A percentile compares a stretch with the other conserved stretches of the same genome.
These are phyloP conservation scores for Avena insularis DNA, from an alignment of 176 grass and related monocot genomes.

Conservation along the genomic window DNA sequence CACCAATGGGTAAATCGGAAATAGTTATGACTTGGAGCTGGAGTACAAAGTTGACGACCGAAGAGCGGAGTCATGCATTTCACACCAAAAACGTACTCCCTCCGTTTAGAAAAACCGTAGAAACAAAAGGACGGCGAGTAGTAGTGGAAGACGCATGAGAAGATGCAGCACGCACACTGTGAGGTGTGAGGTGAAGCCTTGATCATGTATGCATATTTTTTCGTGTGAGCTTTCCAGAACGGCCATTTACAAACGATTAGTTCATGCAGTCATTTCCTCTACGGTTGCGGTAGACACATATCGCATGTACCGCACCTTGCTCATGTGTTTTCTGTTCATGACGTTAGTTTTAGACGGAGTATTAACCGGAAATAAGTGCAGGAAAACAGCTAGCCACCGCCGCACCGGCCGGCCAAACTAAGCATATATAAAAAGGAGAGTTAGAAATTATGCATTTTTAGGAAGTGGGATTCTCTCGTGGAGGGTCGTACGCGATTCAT, in stretches of 20 bases:
- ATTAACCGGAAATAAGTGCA: background rate
- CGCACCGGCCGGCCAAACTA: background rate
- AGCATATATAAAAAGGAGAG: background rate
- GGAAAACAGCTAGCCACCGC: background rate
- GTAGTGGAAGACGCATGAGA: background rate
- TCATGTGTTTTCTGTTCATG: background rate
- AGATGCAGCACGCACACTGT: background rate
- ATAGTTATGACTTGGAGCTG: too few species aligned
- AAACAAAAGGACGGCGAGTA: too few species aligned
- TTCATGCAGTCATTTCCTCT: background rate
- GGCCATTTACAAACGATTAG: background rate
- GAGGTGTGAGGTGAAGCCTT: background rate
- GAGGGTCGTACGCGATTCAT: background rate
- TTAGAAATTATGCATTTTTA: too few species aligned
- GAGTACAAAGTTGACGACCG: too few species aligned
- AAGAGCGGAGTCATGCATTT: too few species aligned
- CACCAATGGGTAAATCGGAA: too few species aligned
- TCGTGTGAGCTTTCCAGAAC: background rate
- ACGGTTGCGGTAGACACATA: background rate
- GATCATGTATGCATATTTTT: background rate
- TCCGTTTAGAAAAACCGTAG: too few species aligned
- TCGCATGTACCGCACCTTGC: background rate
- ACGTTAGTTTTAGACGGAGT: background rate
- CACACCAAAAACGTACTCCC: background rate
- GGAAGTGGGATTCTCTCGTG: background rate